phyloP scores from a whole-genome alignment of 2,329 filamentous ascomycete genomes.

The Colletotrichum ledebouriae region DNA sequence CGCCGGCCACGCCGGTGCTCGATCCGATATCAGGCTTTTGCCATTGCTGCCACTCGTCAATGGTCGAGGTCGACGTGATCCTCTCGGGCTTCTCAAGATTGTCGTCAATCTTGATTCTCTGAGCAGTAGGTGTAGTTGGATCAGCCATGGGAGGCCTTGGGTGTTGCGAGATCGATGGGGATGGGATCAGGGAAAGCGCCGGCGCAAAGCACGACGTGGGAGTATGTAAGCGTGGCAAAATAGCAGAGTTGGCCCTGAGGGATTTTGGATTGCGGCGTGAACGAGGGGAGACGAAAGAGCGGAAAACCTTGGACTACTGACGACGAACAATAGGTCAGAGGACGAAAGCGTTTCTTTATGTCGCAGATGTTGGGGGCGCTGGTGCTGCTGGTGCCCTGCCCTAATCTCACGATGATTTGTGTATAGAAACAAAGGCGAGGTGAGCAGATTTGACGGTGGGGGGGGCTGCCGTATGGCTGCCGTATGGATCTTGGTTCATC shows the following conservation, averaged over 20 bases:
- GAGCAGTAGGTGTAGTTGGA: not conserved
- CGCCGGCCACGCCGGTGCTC: conserved; percentile 39
- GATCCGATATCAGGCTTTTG: conserved; percentile 37
- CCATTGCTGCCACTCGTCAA: conserved; percentile 27
- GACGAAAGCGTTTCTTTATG: conserved; percentile 22
- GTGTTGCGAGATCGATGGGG: not conserved
- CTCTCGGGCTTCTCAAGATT: conserved; percentile 32
- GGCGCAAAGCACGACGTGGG: conserved; percentile 29
- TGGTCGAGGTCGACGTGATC: conserved; percentile 30
- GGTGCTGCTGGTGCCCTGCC: conserved; percentile 23
- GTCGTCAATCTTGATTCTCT: conserved; percentile 38
- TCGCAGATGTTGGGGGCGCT: not conserved
- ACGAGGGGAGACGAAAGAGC: not conserved
- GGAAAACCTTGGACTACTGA: not conserved
- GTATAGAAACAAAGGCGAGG: conserved; percentile 30
- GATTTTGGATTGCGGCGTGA: not conserved
- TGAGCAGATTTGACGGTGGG: conserved; percentile 20
- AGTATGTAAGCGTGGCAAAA: conserved; percentile 20
- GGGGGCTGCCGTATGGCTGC: no score
- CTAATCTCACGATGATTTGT: conserved; percentile 38
- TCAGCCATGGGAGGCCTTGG: conserved; percentile 16
- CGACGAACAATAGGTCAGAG: not conserved
- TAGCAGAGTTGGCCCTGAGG: not conserved
- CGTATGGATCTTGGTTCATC: conserved; percentile 24
- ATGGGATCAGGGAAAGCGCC: not conserved